phyloP scores from a whole-genome alignment of 1,139 yeast species.

The Suhomyces taliae region DNA sequence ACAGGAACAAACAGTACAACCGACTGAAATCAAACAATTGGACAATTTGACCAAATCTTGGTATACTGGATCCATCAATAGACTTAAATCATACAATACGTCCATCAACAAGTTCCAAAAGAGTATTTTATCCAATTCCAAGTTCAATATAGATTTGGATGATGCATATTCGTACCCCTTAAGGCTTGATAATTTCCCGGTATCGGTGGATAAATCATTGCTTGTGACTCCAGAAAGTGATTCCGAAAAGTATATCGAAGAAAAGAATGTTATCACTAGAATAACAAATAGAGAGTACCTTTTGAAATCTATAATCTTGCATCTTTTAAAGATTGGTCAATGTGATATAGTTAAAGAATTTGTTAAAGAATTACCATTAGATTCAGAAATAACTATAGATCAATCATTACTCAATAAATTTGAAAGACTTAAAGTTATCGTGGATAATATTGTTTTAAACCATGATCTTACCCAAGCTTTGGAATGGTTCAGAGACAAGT shows the following conservation, averaged over 20 bases:
- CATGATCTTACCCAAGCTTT: slow-evolving; percentile 39
- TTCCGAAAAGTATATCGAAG: neutral
- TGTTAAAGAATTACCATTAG: slow-evolving; percentile 23
- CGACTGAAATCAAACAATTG: slow-evolving; percentile 4
- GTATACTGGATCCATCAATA: slow-evolving; percentile 38
- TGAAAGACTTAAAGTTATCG: slow-evolving; percentile 33
- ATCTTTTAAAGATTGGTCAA: slow-evolving; percentile 45
- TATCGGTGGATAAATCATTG: slow-evolving; percentile 5
- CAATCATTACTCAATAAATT: slow-evolving; percentile 28
- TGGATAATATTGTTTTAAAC: slow-evolving; percentile 32
- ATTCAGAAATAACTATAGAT: slow-evolving; percentile 23
- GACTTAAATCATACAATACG: slow-evolving; percentile 40
- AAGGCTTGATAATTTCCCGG: slow-evolving; percentile 34
- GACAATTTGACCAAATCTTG: slow-evolving; percentile 23
- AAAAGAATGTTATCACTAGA: neutral
- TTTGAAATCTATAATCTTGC: slow-evolving; percentile 42
- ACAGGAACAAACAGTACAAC: slow-evolving; percentile 5
- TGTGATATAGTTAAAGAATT: slow-evolving; percentile 38
- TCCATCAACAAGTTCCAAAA: slow-evolving; percentile 39
- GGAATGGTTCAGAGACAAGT: slow-evolving; percentile 35
- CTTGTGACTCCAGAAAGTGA: neutral
- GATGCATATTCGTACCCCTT: slow-evolving; percentile 47
- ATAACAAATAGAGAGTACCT: slow-evolving; percentile 35
- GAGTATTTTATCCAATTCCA: slow-evolving; percentile 32
- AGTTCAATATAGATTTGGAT: slow-evolving; percentile 36